A percentile compares a stretch with the other conserved stretches of the same genome.
Evolutionary conservation across 805 yeast genomes (phyloP).

Genomic region (Wickerhamomyces tratensis): DNA sequence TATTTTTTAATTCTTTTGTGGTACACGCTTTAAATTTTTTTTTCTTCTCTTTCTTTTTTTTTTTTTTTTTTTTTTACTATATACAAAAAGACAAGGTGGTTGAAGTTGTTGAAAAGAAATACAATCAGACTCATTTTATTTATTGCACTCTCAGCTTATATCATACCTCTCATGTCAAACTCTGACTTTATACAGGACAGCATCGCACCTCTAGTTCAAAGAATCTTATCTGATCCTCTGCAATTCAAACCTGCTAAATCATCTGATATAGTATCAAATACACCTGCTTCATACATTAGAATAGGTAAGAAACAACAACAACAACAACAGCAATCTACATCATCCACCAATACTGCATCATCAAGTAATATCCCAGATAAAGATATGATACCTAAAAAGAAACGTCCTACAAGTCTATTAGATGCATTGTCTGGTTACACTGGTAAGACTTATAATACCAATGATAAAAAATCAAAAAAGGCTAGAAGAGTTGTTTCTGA

Average conservation of each 20-base stretch:
- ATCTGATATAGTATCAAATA: conserved; percentile 36
- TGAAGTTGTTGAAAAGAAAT: no score
- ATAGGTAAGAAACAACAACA: conserved; percentile 6
- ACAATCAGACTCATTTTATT: no score
- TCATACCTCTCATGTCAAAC: not conserved
- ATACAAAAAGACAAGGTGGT: no score
- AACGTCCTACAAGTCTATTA: conserved; percentile 14
- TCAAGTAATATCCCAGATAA: conserved; percentile 1
- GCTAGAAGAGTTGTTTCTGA: conserved; percentile 6
- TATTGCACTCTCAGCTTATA: no score
- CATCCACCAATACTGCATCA: no score
- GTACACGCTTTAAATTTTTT: no score
- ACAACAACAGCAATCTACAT: not conserved
- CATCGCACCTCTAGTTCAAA: conserved; percentile 49
- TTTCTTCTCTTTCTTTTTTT: no score
- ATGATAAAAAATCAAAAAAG: conserved; percentile 15
- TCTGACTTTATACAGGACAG: conserved; percentile 19
- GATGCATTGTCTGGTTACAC: conserved; percentile 18
- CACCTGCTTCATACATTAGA: conserved; percentile 39
- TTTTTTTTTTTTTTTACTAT: no score
- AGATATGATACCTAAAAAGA: not conserved
- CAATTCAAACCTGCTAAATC: conserved; percentile 52
- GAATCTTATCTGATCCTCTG: conserved; percentile 52
- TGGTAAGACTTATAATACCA: conserved; percentile 10
- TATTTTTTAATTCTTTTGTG: no score